Evolutionary conservation across 2,329 filamentous ascomycete genomes (phyloP).

Genomic region (Monilinia laxa): DNA sequence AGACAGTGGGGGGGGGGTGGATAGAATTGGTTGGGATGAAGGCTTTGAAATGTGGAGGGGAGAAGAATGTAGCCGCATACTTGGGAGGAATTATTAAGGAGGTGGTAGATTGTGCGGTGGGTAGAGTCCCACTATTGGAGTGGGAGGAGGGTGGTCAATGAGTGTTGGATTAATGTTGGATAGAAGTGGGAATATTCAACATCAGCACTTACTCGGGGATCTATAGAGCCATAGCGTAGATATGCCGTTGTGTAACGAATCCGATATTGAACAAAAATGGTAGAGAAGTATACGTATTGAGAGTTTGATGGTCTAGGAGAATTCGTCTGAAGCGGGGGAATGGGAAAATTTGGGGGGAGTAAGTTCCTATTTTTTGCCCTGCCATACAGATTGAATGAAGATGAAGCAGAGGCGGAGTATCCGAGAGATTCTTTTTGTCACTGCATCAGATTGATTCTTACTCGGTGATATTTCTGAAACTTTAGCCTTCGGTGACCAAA

Average conservation of each 20-base stretch:
- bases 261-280: neutral
- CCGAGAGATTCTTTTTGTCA: neutral
- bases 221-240: constrained; percentile 10
- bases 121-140: neutral
- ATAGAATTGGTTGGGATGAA: neutral
- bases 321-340: neutral
- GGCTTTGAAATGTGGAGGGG: neutral
- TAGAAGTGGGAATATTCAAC: neutral
- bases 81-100: neutral
- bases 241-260: neutral
- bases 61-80: constrained; percentile 9
- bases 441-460: neutral
- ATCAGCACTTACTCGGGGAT: neutral
- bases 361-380: neutral
- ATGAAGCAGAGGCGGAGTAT: neutral
- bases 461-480: neutral
- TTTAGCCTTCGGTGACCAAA: neutral
- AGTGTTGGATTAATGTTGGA: neutral
- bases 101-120: constrained; percentile 12
- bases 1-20: neutral
- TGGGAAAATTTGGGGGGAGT: neutral
- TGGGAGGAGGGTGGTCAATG: neutral
- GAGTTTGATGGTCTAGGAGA: neutral
- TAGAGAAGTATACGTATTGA: constrained; percentile 12
- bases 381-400: neutral